phyloP scores from a whole-genome alignment of 768 basidiomycete species.

The Clavulina sp. region DNA sequence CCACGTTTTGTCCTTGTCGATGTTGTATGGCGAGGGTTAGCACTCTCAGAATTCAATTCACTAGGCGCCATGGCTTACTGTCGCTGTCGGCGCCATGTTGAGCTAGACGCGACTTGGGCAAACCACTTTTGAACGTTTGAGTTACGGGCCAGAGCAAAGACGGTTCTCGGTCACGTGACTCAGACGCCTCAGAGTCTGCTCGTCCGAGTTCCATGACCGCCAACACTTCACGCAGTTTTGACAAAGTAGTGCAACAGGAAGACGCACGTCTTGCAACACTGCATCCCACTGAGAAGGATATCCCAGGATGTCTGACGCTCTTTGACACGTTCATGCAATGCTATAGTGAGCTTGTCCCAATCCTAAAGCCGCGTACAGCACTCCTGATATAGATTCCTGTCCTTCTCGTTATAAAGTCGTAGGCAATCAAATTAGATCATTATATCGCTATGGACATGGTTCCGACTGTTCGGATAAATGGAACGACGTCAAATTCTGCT shows the following conservation, averaged over 20 bases:
- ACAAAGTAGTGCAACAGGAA: slow-evolving; percentile 47
- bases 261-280: slow-evolving; percentile 41
- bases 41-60: too few relatives aligned
- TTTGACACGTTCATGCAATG: slow-evolving; percentile 60
- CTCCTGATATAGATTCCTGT: not conserved
- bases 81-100: too few relatives aligned
- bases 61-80: too few relatives aligned
- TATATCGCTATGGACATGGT: slow-evolving; percentile 73
- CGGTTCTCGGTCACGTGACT: too few relatives aligned
- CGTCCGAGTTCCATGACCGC: too few relatives aligned
- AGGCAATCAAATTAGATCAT: slow-evolving; percentile 58
- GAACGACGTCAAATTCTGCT: slow-evolving; percentile 90
- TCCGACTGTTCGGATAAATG: slow-evolving; percentile 57
- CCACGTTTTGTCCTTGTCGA: too few relatives aligned
- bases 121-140: too few relatives aligned
- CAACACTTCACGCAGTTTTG: slow-evolving; percentile 30
- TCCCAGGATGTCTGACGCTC: slow-evolving; percentile 64
- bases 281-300: slow-evolving; percentile 60
- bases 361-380: too few relatives aligned
- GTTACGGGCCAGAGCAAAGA: too few relatives aligned
- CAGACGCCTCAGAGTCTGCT: too few relatives aligned
- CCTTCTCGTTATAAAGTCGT: slow-evolving; percentile 34
- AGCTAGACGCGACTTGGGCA: too few relatives aligned
- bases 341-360: slow-evolving; percentile 30
- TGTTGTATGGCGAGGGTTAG: too few relatives aligned